Percentiles rank a stretch among this genome's conserved stretches.
phyloP scores from a whole-genome alignment of 1,284 basidiomycete genomes.

The Marasmius fiardii region DNA sequence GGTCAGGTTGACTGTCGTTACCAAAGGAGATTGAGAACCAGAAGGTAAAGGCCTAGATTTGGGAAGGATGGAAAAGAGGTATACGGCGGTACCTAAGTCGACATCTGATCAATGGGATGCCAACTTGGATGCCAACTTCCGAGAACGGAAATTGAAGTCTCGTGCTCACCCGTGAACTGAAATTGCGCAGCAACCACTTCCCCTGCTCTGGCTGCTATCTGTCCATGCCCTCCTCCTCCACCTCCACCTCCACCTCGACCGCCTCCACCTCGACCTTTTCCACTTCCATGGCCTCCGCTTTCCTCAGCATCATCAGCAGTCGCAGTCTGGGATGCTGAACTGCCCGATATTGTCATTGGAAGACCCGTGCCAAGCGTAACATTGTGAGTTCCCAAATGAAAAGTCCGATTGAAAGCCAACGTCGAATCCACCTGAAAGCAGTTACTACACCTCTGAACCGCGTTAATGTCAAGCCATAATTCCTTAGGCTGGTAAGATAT shows the following conservation, averaged over 20 bases:
- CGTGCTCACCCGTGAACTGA: constrained; percentile 44
- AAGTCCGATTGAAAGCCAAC: constrained; percentile 5
- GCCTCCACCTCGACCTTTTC: background rate
- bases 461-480: background rate
- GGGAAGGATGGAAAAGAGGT: constrained; percentile 34
- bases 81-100: constrained; percentile 30
- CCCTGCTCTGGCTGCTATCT: constrained; percentile 32
- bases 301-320: background rate
- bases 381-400: constrained; percentile 9
- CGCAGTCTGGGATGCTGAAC: background rate
- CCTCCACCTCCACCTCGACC: background rate
- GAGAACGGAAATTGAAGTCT: background rate
- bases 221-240: constrained; percentile 22
- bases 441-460: background rate
- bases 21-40: constrained; percentile 11
- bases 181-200: constrained; percentile 38
- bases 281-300: background rate
- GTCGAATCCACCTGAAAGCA: constrained; percentile 3
- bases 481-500: background rate
- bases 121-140: constrained; percentile 7
- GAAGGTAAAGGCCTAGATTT: constrained; percentile 7
- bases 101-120: constrained; percentile 1
- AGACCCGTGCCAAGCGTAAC: background rate
- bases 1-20: constrained; percentile 28
- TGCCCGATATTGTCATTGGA: background rate